Percentiles rank a stretch among this genome's conserved stretches.
These are phyloP conservation scores for Cryptococcus hybrid DNA, from an alignment of 1,284 basidiomycete genomes.

Conservation along the genomic window DNA sequence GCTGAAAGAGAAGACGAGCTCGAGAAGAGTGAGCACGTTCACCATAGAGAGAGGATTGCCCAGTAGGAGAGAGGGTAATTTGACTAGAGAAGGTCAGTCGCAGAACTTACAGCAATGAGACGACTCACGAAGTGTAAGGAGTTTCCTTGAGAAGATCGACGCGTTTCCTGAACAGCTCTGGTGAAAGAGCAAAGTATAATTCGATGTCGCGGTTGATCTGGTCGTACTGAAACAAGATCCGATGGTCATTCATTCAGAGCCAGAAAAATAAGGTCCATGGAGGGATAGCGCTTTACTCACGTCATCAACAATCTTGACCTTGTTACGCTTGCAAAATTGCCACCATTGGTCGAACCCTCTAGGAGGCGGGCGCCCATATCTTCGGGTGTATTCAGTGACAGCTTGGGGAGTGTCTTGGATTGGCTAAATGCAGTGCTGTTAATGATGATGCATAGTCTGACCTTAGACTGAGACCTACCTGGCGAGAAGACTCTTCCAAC, in stretches of 20 bases:
- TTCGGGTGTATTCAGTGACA: slow-evolving; percentile 46
- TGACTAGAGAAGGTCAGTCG: slow-evolving; percentile 16
- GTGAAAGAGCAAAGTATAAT: slow-evolving; percentile 45
- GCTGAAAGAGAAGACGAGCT: slow-evolving; percentile 26
- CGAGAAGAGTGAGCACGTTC: slow-evolving; percentile 24
- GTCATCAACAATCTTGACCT: slow-evolving; percentile 51
- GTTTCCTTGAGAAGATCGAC: slow-evolving; percentile 19
- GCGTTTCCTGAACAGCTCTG: slow-evolving; percentile 33
- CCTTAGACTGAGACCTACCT: slow-evolving; percentile 24
- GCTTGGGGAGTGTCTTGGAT: slow-evolving; percentile 45
- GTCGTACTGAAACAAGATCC: slow-evolving; percentile 39
- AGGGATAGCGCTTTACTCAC: slow-evolving; percentile 23
- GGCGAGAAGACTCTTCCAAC: slow-evolving; percentile 37
- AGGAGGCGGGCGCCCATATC: slow-evolving; percentile 50
- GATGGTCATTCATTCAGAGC: slow-evolving; percentile 5
- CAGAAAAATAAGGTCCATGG: neutral
- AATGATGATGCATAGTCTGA: neutral
- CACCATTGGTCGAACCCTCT: slow-evolving; percentile 53
- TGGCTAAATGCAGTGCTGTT: slow-evolving; percentile 25
- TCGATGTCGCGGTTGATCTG: slow-evolving; percentile 45
- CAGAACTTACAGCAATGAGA: neutral
- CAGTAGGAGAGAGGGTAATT: slow-evolving; percentile 31
- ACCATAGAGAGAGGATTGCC: slow-evolving; percentile 27
- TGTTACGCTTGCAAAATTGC: slow-evolving; percentile 40
- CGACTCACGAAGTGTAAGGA: slow-evolving; percentile 31